Conservation (phyloP, 805 yeast species). For the Cyberlindnera subsufficiens region DNA sequence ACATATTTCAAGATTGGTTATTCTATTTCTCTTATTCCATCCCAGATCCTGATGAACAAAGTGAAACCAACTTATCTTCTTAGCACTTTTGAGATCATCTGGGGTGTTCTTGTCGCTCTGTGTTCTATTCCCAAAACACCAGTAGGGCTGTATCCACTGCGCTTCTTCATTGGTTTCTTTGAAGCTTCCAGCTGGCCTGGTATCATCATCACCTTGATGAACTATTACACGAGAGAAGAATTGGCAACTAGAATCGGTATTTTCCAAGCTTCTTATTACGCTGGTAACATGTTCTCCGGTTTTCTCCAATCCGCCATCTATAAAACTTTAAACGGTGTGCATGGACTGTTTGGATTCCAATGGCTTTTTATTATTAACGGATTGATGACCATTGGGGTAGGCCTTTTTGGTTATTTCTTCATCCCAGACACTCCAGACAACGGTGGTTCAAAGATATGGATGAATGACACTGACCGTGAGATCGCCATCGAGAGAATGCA, state of each 20-base stretch:
- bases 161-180: conserved; percentile 64
- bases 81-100: conserved; percentile 53
- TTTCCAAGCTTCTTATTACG: conserved; percentile 11
- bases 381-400: conserved; percentile 18
- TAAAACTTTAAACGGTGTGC: conserved; percentile 6
- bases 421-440: conserved; percentile 33
- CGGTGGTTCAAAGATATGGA: conserved; percentile 24
- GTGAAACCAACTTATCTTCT: conserved; percentile 43
- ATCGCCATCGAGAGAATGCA: conserved; percentile 22
- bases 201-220: conserved; percentile 27
- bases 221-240: conserved; percentile 32
- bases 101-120: conserved; percentile 64
- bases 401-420: conserved; percentile 28
- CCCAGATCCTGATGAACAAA: conserved; percentile 52
- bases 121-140: conserved; percentile 34
- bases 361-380: conserved; percentile 17
- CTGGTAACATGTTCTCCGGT: conserved; percentile 24
- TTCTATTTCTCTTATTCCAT: conserved; percentile 59
- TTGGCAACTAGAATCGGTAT: conserved; percentile 27
- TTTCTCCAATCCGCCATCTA: conserved; percentile 34
- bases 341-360: conserved; percentile 10
- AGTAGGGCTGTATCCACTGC: conserved; percentile 41
- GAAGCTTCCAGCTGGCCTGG: conserved; percentile 59
- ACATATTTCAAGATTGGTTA: conserved; percentile 58
- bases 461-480: conserved; percentile 25